A percentile compares a stretch with the other conserved stretches of the same genome.
Conservation (phyloP, 495 filamentous ascomycete species). For the Wilcoxina mikolae region DNA sequence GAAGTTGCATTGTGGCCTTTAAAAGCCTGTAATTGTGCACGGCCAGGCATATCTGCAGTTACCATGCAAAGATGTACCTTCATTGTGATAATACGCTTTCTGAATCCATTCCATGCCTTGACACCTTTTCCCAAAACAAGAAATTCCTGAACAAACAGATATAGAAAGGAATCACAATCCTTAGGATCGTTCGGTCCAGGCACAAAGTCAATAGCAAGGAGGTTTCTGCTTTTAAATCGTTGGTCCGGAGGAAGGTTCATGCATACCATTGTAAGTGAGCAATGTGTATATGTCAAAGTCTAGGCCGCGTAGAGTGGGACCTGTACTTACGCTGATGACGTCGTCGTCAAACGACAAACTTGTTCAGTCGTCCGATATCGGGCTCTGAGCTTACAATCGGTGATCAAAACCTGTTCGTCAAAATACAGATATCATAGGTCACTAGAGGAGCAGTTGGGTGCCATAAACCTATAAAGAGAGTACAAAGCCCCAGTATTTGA, state of each 20-base stretch:
- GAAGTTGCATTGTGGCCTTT: constrained; percentile 7
- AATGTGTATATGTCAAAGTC: too few species aligned
- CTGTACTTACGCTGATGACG: too few species aligned
- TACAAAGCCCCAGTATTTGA: too few species aligned
- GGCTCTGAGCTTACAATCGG: too few species aligned
- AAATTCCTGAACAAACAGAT: constrained; percentile 7
- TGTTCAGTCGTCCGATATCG: too few species aligned
- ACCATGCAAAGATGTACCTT: constrained; percentile 9
- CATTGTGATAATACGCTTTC: background rate
- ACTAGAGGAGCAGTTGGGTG: too few species aligned
- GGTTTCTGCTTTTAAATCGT: background rate
- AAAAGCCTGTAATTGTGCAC: constrained; percentile 9
- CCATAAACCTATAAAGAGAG: too few species aligned
- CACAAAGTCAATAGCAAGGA: background rate
- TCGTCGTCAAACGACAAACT: too few species aligned
- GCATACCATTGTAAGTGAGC: too few species aligned
- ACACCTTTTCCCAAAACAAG: background rate
- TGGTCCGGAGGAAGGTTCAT: constrained; percentile 3
- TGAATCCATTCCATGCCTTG: constrained; percentile 4
- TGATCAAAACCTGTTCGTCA: too few species aligned
- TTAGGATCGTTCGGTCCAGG: constrained; percentile 6
- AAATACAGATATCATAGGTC: too few species aligned
- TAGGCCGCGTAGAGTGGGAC: too few species aligned
- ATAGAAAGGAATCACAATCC: constrained; percentile 14
- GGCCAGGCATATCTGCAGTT: constrained; percentile 7